A percentile compares a stretch with the other conserved stretches of the same genome.
Evolutionary conservation across 179 eudicot species (phyloP).

Genomic region (Corrigiola litoralis): DNA sequence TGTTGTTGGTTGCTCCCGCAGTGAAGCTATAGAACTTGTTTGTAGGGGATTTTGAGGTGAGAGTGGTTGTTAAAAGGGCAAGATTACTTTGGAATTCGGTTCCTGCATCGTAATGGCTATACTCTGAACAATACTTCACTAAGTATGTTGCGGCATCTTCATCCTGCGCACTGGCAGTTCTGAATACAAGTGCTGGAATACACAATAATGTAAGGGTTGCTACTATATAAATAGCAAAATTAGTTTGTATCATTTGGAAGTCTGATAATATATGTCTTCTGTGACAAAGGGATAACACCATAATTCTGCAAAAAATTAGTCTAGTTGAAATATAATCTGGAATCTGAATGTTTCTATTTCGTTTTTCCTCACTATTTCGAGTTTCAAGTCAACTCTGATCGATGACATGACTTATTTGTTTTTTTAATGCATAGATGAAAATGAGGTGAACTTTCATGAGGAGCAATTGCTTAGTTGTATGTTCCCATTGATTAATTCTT

Average conservation of each 20-base stretch:
- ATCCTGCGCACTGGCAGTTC: neutral
- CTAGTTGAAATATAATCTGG: too few species aligned
- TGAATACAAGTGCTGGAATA: neutral
- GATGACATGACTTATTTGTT: too few species aligned
- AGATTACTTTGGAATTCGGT: constrained; percentile 17
- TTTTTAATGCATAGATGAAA: too few species aligned
- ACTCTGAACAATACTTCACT: constrained; percentile 8
- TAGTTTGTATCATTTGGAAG: neutral
- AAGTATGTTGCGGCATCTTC: constrained; percentile 9
- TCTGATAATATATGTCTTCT: too few species aligned
- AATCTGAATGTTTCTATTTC: too few species aligned
- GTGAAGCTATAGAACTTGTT: constrained; percentile 20
- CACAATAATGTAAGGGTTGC: neutral
- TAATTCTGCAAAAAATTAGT: too few species aligned
- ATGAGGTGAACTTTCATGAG: too few species aligned
- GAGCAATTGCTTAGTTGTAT: too few species aligned
- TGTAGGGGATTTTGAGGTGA: constrained; percentile 13
- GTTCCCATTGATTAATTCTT: neutral
- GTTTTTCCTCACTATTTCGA: too few species aligned
- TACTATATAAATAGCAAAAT: neutral
- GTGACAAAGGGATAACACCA: too few species aligned
- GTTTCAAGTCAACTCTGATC: too few species aligned
- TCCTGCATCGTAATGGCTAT: constrained; percentile 10
- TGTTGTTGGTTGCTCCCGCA: constrained; percentile 8
- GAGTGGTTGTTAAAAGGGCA: neutral